Evolutionary conservation across 352 stramenopile genomes (phyloP), one percentile per base, ranked within the genome.

Genomic region (Blastocystis hominis): DNA sequence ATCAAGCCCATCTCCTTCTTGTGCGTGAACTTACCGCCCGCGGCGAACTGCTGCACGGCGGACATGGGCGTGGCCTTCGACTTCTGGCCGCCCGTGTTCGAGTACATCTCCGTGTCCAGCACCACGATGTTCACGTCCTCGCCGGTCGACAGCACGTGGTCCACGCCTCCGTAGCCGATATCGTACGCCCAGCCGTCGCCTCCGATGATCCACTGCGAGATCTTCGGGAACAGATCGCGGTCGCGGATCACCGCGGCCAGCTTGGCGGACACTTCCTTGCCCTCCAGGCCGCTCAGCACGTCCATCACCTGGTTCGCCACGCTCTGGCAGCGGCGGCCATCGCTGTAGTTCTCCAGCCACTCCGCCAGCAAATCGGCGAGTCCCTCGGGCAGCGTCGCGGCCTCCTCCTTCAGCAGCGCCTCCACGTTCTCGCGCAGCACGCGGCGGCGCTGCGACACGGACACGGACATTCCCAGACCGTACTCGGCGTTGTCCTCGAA

Each of bases 1-100:
- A 96, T 96, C 68, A 95, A 90, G 46, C 93, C 94, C 15, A 97
- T 91, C 70, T 95, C 93, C 53, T 94, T 94, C 91, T 97, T 97
- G 88, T 92, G 92, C 90, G 94, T 92, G 75, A 90, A 64, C 53
- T 92, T 93, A n/a, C 90, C 90, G 34, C 89, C 90, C 5, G 90
- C 81, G 30, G 91, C 89, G 88, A 92, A 92, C 77, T 92, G 91
- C 3, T 91, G 90, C 50, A 86, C 81, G 53, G 91, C 90, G 53
- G 90, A 90, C 56, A 80, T 88, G 47, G 91, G 90, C 24, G 91
- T 92, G 5, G 91, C 89, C 86, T 92, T 92, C 62, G 89, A 91
- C 68, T 86, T 72, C 81, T 92, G 91, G 44, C 90, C 90, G 63
- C 90, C 90, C 46, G 91, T 92, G 76, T 92, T 92, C 69, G 86